These are phyloP conservation scores for Cryptosporidium tyzzeri DNA, from an alignment of 169 alveolate species.

Conservation along the genomic window DNA sequence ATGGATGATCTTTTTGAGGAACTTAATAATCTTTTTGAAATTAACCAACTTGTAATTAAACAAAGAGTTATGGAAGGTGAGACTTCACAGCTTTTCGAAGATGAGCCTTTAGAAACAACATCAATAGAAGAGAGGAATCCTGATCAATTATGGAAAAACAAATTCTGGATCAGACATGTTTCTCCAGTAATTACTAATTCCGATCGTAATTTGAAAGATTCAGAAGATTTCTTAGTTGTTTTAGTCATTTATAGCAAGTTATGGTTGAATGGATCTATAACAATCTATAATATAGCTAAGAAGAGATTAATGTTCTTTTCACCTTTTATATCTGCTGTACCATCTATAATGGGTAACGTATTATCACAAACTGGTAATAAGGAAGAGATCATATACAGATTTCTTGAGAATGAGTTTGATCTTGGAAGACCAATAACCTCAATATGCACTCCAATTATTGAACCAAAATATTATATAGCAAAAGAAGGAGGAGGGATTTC, in stretches of 20 bases:
- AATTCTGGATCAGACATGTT: slow-evolving; percentile 61
- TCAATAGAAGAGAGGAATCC: background rate
- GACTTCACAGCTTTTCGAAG: slow-evolving; percentile 3
- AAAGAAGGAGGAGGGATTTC: slow-evolving; percentile 21
- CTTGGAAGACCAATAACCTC: slow-evolving; percentile 71
- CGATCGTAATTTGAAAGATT: background rate
- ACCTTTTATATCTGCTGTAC: slow-evolving; percentile 61
- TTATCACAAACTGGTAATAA: background rate
- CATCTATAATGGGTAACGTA: slow-evolving; percentile 41
- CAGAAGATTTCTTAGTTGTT: slow-evolving; percentile 11
- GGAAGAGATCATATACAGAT: slow-evolving; percentile 47
- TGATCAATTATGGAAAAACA: background rate
- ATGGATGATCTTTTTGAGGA: slow-evolving; percentile 24
- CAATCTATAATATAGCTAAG: slow-evolving; percentile 34
- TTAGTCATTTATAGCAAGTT: slow-evolving; percentile 51
- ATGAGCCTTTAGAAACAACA: background rate
- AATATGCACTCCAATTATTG: slow-evolving; percentile 44
- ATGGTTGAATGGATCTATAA: slow-evolving; percentile 50
- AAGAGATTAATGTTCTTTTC: slow-evolving; percentile 45
- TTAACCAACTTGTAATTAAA: slow-evolving; percentile 2
- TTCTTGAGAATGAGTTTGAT: slow-evolving; percentile 56
- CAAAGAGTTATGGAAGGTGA: slow-evolving; percentile 52
- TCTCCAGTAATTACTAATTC: slow-evolving; percentile 22
- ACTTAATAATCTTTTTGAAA: background rate
- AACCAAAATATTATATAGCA: slow-evolving; percentile 33